Conservation (phyloP, 108 stramenopile species). For the Discostella pseudostelligera region DNA sequence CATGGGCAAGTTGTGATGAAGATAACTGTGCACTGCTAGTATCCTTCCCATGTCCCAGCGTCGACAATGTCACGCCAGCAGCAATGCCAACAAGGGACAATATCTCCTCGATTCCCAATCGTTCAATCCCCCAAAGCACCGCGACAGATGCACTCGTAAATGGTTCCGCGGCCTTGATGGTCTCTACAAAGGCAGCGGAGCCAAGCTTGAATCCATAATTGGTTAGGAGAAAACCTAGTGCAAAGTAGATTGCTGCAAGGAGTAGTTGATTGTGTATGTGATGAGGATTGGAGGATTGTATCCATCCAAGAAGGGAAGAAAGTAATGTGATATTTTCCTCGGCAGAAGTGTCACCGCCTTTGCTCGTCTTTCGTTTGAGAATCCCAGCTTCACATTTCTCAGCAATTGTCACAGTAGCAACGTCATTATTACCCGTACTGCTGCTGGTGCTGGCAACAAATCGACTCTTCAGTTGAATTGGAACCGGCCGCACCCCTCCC, state of each 20-base stretch:
- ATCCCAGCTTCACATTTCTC: conserved; percentile 16
- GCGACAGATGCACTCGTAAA: conserved; percentile 72
- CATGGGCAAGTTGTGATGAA: neutral
- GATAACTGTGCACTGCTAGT: neutral
- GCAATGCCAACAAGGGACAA: conserved; percentile 57
- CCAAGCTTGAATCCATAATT: conserved; percentile 62
- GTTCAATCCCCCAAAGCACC: conserved; percentile 69
- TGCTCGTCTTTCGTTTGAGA: conserved; percentile 19
- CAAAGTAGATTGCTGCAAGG: conserved; percentile 59
- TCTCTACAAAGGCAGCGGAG: conserved; percentile 81
- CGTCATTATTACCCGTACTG: conserved; percentile 1
- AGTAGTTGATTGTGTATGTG: conserved; percentile 29
- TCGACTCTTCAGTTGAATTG: conserved; percentile 11
- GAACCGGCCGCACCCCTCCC: conserved; percentile 31
- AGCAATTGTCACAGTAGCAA: neutral
- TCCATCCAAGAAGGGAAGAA: conserved; percentile 16
- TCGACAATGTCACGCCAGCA: conserved; percentile 66
- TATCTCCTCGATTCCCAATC: conserved; percentile 49
- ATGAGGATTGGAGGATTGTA: neutral
- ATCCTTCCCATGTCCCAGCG: conserved; percentile 46
- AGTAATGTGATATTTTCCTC: neutral
- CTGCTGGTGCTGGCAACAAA: too few species aligned
- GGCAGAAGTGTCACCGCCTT: neutral
- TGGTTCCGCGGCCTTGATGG: conserved; percentile 85
- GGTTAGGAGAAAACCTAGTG: conserved; percentile 68